These are phyloP conservation scores for Saturnispora hagleri DNA, from an alignment of 805 yeast species.

Conservation along the genomic window DNA sequence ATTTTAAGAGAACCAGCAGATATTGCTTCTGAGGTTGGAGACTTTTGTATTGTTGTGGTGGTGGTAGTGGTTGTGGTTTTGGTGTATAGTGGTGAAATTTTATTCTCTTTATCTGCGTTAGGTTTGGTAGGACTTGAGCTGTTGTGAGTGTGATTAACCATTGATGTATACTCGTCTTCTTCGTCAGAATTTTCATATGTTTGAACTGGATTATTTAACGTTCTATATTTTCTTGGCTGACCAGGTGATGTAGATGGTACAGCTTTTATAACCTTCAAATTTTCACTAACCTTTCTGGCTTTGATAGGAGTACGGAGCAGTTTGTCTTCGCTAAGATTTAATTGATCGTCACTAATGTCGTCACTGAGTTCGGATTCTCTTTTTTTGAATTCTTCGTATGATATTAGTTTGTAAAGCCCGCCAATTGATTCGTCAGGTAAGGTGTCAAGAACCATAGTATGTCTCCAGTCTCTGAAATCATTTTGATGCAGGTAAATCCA, in stretches of 20 bases:
- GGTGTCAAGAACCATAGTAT: constrained; percentile 74
- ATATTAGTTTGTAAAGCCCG: constrained; percentile 53
- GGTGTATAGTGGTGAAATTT: constrained; percentile 32
- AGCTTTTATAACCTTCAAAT: constrained; percentile 51
- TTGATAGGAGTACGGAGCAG: constrained; percentile 68
- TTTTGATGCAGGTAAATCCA: constrained; percentile 95
- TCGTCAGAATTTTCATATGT: constrained; percentile 28
- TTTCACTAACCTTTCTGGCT: constrained; percentile 58
- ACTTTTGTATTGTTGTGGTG: constrained; percentile 31
- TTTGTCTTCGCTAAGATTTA: constrained; percentile 14
- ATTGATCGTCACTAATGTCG: constrained; percentile 21
- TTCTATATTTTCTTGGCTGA: constrained; percentile 74
- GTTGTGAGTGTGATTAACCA: constrained; percentile 10
- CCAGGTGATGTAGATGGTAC: constrained; percentile 94
- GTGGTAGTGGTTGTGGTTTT: constrained; percentile 44
- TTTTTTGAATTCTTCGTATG: constrained; percentile 51
- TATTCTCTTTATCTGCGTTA: constrained; percentile 15
- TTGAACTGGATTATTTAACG: constrained; percentile 26
- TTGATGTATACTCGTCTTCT: constrained; percentile 24
- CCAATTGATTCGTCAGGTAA: constrained; percentile 59
- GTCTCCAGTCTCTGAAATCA: constrained; percentile 94
- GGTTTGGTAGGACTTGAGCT: constrained; percentile 17
- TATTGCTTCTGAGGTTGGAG: constrained; percentile 14
- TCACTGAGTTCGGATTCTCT: constrained; percentile 29
- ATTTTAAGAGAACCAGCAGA: constrained; percentile 16